A percentile compares a stretch with the other conserved stretches of the same genome.
Conservation (phyloP, 371 early-diverging fungal genomes). For the Rhizopus arrhizus region DNA sequence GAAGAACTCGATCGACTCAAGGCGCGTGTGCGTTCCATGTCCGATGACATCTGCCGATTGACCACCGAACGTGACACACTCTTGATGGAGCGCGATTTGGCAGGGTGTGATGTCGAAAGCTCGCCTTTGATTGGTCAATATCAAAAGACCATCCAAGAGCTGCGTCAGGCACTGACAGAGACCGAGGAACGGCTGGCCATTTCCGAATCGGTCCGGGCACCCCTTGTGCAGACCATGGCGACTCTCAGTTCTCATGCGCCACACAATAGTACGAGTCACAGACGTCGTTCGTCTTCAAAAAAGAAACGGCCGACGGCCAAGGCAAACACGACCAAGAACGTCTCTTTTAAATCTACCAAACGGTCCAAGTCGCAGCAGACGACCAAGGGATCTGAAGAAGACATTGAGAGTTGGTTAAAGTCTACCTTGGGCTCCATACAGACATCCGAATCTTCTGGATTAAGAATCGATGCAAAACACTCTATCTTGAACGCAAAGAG, state of each 20-base stretch:
- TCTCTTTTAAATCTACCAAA: slow-evolving; percentile 29
- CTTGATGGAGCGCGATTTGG: slow-evolving; percentile 50
- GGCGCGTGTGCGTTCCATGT: slow-evolving; percentile 45
- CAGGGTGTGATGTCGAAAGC: slow-evolving; percentile 6
- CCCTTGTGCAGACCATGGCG: slow-evolving; percentile 39
- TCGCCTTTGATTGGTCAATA: slow-evolving; percentile 53
- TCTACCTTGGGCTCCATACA: slow-evolving; percentile 25
- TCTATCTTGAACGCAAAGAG: slow-evolving; percentile 56
- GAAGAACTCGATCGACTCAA: slow-evolving; percentile 56
- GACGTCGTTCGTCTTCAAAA: slow-evolving; percentile 12
- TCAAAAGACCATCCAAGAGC: slow-evolving; percentile 49
- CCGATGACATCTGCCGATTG: slow-evolving; percentile 51
- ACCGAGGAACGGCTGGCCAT: slow-evolving; percentile 32
- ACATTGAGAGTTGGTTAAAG: slow-evolving; percentile 26
- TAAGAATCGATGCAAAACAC: slow-evolving; percentile 42
- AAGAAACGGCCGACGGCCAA: slow-evolving; percentile 25
- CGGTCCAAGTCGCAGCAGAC: slow-evolving; percentile 22
- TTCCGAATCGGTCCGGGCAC: slow-evolving; percentile 33
- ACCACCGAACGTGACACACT: slow-evolving; percentile 61
- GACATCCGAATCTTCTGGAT: slow-evolving; percentile 23
- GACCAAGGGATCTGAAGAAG: slow-evolving; percentile 9
- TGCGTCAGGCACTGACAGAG: slow-evolving; percentile 44
- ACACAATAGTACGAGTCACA: slow-evolving; percentile 13
- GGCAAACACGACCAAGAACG: slow-evolving; percentile 27
- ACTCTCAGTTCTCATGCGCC: slow-evolving; percentile 8